Conservation (phyloP, 179 eudicot genomes). For the Beta macrorhiza region DNA sequence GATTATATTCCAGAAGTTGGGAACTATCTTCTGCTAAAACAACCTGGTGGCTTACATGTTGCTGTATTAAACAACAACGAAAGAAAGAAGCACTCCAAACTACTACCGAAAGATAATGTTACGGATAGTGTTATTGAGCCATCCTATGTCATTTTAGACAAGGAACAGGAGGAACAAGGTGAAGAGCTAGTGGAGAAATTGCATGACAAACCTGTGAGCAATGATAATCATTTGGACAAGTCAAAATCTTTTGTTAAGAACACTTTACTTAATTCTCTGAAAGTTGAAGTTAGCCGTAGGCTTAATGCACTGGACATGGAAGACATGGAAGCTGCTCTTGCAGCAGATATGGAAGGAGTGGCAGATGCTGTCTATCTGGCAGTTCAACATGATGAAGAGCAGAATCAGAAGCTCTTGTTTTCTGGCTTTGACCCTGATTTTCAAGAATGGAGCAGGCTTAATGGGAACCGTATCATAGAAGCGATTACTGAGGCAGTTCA, state of each 20-base stretch:
- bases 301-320: conserved; percentile 44
- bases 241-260: conserved; percentile 41
- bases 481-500: conserved; percentile 59
- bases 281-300: conserved; percentile 74
- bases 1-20: conserved; percentile 76
- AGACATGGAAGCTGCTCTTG: conserved; percentile 52
- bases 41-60: conserved; percentile 33
- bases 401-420: conserved; percentile 23
- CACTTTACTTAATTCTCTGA: conserved; percentile 51
- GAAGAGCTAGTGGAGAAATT: conserved; percentile 29
- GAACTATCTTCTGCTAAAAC: conserved; percentile 67
- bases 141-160: conserved; percentile 61
- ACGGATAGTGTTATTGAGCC: conserved; percentile 61
- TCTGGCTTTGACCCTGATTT: conserved; percentile 31
- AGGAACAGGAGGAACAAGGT: conserved; percentile 41
- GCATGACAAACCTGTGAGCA: conserved; percentile 26
- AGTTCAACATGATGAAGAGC: conserved; percentile 39
- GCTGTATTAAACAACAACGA: conserved; percentile 21
- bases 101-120: conserved; percentile 24
- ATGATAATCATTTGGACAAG: conserved; percentile 29
- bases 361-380: conserved; percentile 58
- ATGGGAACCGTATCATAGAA: conserved; percentile 47
- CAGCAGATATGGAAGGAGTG: conserved; percentile 59
- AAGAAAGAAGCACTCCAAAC: conserved; percentile 22
- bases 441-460: conserved; percentile 37